A percentile compares a stretch with the other conserved stretches of the same genome.
phyloP scores from a whole-genome alignment of 1,284 basidiomycete genomes.

The Polyporus tsugae region DNA sequence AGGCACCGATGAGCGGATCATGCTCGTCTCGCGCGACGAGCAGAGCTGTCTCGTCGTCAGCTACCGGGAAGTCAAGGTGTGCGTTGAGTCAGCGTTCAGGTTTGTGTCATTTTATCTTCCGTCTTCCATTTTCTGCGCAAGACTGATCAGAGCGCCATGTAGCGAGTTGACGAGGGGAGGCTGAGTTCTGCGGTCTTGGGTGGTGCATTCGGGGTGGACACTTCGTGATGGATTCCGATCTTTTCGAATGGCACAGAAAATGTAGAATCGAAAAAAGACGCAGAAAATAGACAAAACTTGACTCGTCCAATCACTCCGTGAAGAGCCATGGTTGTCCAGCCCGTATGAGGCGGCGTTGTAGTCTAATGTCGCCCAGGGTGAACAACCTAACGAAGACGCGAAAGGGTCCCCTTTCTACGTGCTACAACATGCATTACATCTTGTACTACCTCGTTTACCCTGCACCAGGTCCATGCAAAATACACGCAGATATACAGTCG shows the following conservation, averaged over 20 bases:
- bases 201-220: not conserved
- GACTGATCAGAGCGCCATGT: not conserved
- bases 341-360: too few relatives aligned
- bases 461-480: not conserved
- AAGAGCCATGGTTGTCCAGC: not conserved
- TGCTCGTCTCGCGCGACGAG: constrained; percentile 94
- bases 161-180: constrained; percentile 6
- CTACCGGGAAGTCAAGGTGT: constrained; percentile 92
- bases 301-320: constrained; percentile 11
- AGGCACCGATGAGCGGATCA: constrained; percentile 92
- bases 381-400: too few relatives aligned
- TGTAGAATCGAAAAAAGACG: constrained; percentile 42
- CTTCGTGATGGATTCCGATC: constrained; percentile 7
- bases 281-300: constrained; percentile 39
- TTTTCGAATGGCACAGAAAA: constrained; percentile 34
- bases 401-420: too few relatives aligned
- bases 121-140: not conserved
- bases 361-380: too few relatives aligned
- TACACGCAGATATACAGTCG: not conserved
- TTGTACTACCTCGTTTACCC: not conserved
- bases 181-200: not conserved
- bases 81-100: constrained; percentile 84
- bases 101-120: constrained; percentile 39
- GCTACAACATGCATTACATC: too few relatives aligned
- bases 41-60: constrained; percentile 97